Conservation (phyloP, 2,329 filamentous ascomycete genomes). For the Fusarium poae region DNA sequence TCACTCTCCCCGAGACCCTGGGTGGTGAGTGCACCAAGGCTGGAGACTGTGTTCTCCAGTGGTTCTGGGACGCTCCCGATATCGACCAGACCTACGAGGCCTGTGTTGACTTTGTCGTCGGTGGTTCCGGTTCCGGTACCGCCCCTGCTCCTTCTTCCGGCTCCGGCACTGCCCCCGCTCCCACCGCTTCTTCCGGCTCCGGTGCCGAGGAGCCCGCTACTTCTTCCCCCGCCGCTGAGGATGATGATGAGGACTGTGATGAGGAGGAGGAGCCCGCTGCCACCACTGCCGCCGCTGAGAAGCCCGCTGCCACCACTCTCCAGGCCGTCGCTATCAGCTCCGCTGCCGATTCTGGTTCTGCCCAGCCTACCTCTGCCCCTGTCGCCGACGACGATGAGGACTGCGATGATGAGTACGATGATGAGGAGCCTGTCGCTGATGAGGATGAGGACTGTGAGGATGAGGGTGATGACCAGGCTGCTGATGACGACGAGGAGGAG, state of each 20-base stretch:
- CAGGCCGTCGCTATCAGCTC: conserved; percentile 23
- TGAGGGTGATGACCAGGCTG: conserved; percentile 27
- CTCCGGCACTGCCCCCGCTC: background rate
- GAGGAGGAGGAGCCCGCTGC: conserved; percentile 24
- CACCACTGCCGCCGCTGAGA: conserved; percentile 18
- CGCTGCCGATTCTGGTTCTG: conserved; percentile 8
- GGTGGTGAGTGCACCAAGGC: conserved; percentile 60
- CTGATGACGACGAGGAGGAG: conserved; percentile 39
- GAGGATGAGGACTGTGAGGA: conserved; percentile 40
- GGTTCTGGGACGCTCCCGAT: conserved; percentile 70
- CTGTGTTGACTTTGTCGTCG: conserved; percentile 68
- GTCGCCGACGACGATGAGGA: conserved; percentile 32
- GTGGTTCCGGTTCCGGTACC: conserved; percentile 9
- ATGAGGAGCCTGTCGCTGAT: conserved; percentile 17
- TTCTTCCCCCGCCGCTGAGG: conserved; percentile 17
- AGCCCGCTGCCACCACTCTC: conserved; percentile 26
- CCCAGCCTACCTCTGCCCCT: conserved; percentile 26
- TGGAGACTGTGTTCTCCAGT: conserved; percentile 68
- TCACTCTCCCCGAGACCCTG: conserved; percentile 66
- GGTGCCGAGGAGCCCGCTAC: conserved; percentile 27
- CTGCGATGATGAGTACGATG: conserved; percentile 23
- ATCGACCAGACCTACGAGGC: conserved; percentile 73
- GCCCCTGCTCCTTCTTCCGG: conserved; percentile 16
- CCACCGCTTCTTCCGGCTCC: conserved; percentile 8
- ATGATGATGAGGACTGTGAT: conserved; percentile 37